Evolutionary conservation across 192 early-diverging fungal genomes (phyloP).

Genomic region (Coemansia sp.): DNA sequence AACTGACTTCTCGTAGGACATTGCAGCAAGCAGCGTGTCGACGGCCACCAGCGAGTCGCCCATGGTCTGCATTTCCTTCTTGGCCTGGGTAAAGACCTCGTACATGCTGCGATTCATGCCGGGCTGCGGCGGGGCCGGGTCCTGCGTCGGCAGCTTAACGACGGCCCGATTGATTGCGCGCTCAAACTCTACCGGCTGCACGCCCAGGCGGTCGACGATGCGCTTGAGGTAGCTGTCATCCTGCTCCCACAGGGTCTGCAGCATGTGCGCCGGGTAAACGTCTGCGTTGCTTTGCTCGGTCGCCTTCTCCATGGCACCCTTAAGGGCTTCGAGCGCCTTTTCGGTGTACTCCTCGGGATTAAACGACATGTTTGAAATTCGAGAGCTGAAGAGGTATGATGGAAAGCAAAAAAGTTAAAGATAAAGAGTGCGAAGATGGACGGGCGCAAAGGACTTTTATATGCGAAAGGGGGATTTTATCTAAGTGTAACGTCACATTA

Average conservation of each 20-base stretch:
- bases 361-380: slow-evolving; percentile 49
- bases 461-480: too few species aligned
- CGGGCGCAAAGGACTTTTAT: too few species aligned
- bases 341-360: slow-evolving; percentile 81
- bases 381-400: too few species aligned
- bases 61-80: slow-evolving; percentile 80
- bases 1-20: slow-evolving; percentile 65
- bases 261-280: slow-evolving; percentile 77
- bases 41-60: slow-evolving; percentile 86
- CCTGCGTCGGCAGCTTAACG: slow-evolving; percentile 79
- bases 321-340: slow-evolving; percentile 72
- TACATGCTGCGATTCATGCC: slow-evolving; percentile 60
- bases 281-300: slow-evolving; percentile 73
- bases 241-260: slow-evolving; percentile 77
- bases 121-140: slow-evolving; percentile 77
- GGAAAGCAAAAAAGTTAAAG: too few species aligned
- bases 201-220: slow-evolving; percentile 82
- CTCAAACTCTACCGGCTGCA: slow-evolving; percentile 69
- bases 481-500: too few species aligned
- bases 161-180: slow-evolving; percentile 75
- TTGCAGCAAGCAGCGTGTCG: slow-evolving; percentile 84
- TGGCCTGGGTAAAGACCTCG: slow-evolving; percentile 69
- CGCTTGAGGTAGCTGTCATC: slow-evolving; percentile 75
- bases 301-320: slow-evolving; percentile 63
- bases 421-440: too few species aligned